Evolutionary conservation across 768 basidiomycete species (phyloP).

Genomic region (Dacryopinax spathularia): DNA sequence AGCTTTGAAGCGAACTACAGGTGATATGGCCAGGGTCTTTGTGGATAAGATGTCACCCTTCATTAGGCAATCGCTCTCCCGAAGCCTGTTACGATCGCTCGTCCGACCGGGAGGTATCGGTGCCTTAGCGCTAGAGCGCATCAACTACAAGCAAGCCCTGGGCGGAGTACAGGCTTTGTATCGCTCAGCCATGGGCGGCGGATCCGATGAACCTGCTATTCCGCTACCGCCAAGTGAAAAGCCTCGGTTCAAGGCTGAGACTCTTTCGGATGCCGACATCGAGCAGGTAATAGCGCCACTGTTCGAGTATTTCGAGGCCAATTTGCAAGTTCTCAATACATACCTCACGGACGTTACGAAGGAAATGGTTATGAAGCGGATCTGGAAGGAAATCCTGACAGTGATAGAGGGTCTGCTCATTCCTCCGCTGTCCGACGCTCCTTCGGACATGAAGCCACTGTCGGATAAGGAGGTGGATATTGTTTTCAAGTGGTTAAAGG

Average conservation of each 20-base stretch:
- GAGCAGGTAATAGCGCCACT: slow-evolving; percentile 81
- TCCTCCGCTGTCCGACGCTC: slow-evolving; percentile 71
- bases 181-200: slow-evolving; percentile 56
- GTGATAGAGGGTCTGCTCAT: slow-evolving; percentile 80
- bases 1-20: slow-evolving; percentile 80
- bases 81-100: slow-evolving; percentile 58
- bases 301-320: slow-evolving; percentile 93
- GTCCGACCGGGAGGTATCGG: slow-evolving; percentile 33
- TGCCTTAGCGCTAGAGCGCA: slow-evolving; percentile 30
- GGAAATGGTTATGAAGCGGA: slow-evolving; percentile 78
- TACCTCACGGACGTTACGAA: slow-evolving; percentile 72
- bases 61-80: slow-evolving; percentile 73
- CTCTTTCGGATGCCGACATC: slow-evolving; percentile 79
- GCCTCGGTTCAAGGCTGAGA: slow-evolving; percentile 57
- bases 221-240: slow-evolving; percentile 63
- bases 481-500: slow-evolving; percentile 98
- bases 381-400: slow-evolving; percentile 91
- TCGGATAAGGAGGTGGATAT: slow-evolving; percentile 95
- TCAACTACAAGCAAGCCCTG: slow-evolving; percentile 84
- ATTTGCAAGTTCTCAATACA: slow-evolving; percentile 79
- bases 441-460: slow-evolving; percentile 82
- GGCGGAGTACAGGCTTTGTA: slow-evolving; percentile 71
- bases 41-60: slow-evolving; percentile 99
- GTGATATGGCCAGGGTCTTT: slow-evolving; percentile 89
- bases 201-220: slow-evolving; percentile 57